Percentiles rank a stretch among this genome's conserved stretches.
Conservation (phyloP, 2,329 filamentous ascomycete genomes). For the Rugonectria rugulosa region DNA sequence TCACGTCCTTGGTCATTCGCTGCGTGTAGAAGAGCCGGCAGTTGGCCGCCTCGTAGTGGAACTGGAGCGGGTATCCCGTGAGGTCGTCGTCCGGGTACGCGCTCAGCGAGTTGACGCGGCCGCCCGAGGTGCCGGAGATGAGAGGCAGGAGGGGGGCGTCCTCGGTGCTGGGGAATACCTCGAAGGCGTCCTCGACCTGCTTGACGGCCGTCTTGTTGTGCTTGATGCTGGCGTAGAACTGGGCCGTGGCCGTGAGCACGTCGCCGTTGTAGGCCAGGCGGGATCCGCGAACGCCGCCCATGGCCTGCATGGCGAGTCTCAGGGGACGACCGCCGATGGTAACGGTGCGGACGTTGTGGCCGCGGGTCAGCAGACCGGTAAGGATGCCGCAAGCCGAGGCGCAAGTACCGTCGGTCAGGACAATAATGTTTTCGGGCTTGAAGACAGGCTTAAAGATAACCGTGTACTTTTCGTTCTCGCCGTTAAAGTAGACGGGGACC, state of each 20-base stretch:
- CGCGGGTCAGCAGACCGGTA: constrained; percentile 44
- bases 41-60: constrained; percentile 66
- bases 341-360: constrained; percentile 45
- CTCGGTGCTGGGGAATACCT: constrained; percentile 22
- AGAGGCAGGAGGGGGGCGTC: constrained; percentile 44
- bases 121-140: constrained; percentile 33
- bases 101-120: constrained; percentile 32
- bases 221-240: constrained; percentile 21
- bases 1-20: constrained; percentile 59
- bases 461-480: constrained; percentile 24
- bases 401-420: constrained; percentile 35
- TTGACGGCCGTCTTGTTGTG: constrained; percentile 15
- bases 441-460: constrained; percentile 28
- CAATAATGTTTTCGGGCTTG: constrained; percentile 36
- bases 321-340: constrained; percentile 68
- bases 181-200: constrained; percentile 17
- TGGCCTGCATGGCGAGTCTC: constrained; percentile 63
- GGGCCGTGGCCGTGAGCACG: constrained; percentile 12
- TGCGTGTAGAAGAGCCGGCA: constrained; percentile 68
- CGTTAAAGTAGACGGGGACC: constrained; percentile 28
- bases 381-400: constrained; percentile 35
- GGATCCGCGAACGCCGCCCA: constrained; percentile 71
- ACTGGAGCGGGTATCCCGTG: constrained; percentile 54
- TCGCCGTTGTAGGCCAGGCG: constrained; percentile 30
- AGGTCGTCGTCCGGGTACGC: constrained; percentile 32